Evolutionary conservation across 306 rosid species (phyloP), one percentile per base, ranked within the genome.

Genomic region (Comarum palustre): DNA sequence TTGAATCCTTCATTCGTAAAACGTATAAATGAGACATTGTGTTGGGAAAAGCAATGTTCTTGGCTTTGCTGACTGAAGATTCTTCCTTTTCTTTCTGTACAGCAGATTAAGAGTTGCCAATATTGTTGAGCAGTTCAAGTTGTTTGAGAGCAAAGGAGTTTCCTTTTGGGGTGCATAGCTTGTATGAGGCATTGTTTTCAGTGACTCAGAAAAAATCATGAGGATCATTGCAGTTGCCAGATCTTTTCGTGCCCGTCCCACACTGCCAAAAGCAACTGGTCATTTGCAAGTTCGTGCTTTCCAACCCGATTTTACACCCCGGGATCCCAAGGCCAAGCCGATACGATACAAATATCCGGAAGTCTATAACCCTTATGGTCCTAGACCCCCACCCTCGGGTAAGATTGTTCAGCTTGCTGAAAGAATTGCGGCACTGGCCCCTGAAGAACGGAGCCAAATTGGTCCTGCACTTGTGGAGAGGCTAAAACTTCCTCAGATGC

Each of bases 341-440:
- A 47, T 63, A 43, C 76, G 50, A 58, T 80, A 75, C 55, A 80
- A 75, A 47, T 80, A 80, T 39, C 84, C 84, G 1, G 64, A 59
- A 45, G 59, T 75, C 4, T 80, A 80, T 66, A 62, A 80, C 25
- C 80, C 84, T 11, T 71, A 80, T 58, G 80, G 80, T 25, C 77
- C 74, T 3, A 71, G 73, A 46, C 73, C 80, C 7, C 70, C 77
- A 42, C 84, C 80, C 45, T 70, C 74, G 7, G 83, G 71, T 24
- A 80, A 65, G 72, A 80, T 80, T 22, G 15, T 80, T 55, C 66
- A 57, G 77, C 84, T 80, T 19, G 80, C 80, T 13, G 80, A 75
- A 15, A 60, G 74, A 52, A 75, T 80, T 3, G 77, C 42, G 4
- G 73, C 70, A 14, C 59, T 75, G 58, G 9, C 80, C 20, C 70